Conservation (phyloP, 2,329 filamentous ascomycete species). For the Karstenula rhodostoma region DNA sequence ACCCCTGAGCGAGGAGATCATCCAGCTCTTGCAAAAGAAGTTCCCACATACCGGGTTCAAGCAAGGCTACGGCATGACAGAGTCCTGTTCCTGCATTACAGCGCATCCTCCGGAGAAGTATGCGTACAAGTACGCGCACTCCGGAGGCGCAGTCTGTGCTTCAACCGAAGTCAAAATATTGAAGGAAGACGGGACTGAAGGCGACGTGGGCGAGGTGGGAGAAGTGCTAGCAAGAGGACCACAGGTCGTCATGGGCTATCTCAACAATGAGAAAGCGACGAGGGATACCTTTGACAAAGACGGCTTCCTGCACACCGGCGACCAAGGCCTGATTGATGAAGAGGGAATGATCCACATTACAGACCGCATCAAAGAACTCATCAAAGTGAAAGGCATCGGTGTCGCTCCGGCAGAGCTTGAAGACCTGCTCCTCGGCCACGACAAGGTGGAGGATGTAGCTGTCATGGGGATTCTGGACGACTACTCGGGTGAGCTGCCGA, state of each 20-base stretch:
- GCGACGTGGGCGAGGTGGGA: slow-evolving; percentile 52
- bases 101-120: slow-evolving; percentile 65
- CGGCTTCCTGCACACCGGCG: slow-evolving; percentile 50
- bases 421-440: slow-evolving; percentile 66
- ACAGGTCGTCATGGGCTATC: slow-evolving; percentile 54
- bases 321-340: slow-evolving; percentile 56
- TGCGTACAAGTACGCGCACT: slow-evolving; percentile 65
- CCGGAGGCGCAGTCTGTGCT: slow-evolving; percentile 64
- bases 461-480: slow-evolving; percentile 64
- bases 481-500: slow-evolving; percentile 57
- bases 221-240: slow-evolving; percentile 53
- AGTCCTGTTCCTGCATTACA: slow-evolving; percentile 70
- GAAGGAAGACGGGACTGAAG: slow-evolving; percentile 63
- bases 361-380: slow-evolving; percentile 73
- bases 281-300: slow-evolving; percentile 47
- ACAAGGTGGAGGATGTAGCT: slow-evolving; percentile 64
- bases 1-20: slow-evolving; percentile 65
- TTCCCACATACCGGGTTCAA: slow-evolving; percentile 70
- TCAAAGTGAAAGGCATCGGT: slow-evolving; percentile 71
- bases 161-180: slow-evolving; percentile 69
- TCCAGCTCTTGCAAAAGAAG: slow-evolving; percentile 62
- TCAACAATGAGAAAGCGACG: slow-evolving; percentile 51
- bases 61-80: slow-evolving; percentile 75
- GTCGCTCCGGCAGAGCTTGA: slow-evolving; percentile 72
- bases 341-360: slow-evolving; percentile 66